phyloP scores from a whole-genome alignment of 2,329 filamentous ascomycete genomes.

The Neofusicoccum sp. region DNA sequence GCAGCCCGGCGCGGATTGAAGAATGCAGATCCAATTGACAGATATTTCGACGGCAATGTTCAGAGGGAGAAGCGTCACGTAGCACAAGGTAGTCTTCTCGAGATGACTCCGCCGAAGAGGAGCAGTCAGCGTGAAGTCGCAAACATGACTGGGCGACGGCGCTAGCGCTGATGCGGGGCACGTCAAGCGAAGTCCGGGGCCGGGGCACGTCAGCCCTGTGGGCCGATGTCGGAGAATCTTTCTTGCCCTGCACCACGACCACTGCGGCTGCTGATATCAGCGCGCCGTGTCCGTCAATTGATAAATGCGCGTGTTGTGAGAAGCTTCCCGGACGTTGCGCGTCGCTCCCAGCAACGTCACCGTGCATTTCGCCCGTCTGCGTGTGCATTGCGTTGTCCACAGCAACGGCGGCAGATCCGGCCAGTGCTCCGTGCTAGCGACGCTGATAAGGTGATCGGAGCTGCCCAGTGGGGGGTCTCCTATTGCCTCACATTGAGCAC shows the following conservation, averaged over 20 bases:
- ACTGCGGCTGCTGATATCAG: background rate
- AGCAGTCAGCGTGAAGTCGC: background rate
- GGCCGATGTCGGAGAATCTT: constrained; percentile 5
- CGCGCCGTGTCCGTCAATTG: background rate
- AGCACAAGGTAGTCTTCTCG: background rate
- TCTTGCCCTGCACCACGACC: background rate
- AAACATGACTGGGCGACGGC: background rate
- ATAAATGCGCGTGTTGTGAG: background rate
- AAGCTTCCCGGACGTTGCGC: background rate
- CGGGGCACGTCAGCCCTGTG: constrained; percentile 3
- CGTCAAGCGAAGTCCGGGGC: background rate
- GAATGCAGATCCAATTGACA: background rate
- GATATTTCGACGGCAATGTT: background rate
- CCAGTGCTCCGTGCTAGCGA: background rate
- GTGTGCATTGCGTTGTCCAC: background rate
- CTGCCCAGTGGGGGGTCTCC: background rate
- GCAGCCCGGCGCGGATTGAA: background rate
- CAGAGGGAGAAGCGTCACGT: no score
- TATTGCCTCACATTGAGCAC: background rate
- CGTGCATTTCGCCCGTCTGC: background rate
- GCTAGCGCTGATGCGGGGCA: background rate
- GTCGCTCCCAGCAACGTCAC: background rate
- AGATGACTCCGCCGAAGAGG: no score
- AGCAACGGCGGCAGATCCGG: background rate
- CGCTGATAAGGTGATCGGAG: background rate